Evolutionary conservation across 768 basidiomycete species (phyloP).

Genomic region (Dacryopinax primogenitus): DNA sequence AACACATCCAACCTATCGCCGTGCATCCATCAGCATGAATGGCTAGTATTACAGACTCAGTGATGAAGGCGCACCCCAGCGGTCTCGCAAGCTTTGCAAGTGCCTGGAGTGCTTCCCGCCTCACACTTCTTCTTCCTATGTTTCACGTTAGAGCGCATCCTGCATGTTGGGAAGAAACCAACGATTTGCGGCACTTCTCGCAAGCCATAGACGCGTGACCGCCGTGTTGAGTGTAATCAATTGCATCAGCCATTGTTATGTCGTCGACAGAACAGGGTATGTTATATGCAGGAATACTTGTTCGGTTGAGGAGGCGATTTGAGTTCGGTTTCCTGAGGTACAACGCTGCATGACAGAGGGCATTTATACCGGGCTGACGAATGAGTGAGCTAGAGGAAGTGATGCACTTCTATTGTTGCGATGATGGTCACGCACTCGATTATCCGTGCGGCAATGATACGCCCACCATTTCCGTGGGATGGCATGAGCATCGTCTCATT

Average conservation of each 20-base stretch:
- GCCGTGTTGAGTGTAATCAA: background rate
- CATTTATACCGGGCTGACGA: too few relatives aligned
- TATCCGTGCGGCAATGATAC: too few relatives aligned
- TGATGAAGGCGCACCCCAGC: background rate
- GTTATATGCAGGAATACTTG: too few relatives aligned
- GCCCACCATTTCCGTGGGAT: too few relatives aligned
- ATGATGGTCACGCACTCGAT: too few relatives aligned
- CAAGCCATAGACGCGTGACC: background rate
- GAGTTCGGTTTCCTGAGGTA: too few relatives aligned
- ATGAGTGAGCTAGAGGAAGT: too few relatives aligned
- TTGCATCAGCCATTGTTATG: background rate
- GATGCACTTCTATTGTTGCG: too few relatives aligned
- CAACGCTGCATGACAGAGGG: too few relatives aligned
- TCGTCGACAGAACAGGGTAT: too few relatives aligned
- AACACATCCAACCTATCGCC: background rate
- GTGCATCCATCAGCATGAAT: background rate
- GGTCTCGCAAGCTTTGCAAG: background rate
- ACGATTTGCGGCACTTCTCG: background rate
- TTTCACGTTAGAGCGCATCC: background rate
- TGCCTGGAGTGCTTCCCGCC: background rate
- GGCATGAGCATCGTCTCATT: too few relatives aligned
- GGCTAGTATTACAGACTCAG: background rate
- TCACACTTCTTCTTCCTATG: constrained; percentile 2
- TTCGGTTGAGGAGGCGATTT: too few relatives aligned
- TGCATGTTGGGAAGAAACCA: background rate